phyloP scores from a whole-genome alignment of 2,329 filamentous ascomycete genomes.

The Botrytis squamosa region DNA sequence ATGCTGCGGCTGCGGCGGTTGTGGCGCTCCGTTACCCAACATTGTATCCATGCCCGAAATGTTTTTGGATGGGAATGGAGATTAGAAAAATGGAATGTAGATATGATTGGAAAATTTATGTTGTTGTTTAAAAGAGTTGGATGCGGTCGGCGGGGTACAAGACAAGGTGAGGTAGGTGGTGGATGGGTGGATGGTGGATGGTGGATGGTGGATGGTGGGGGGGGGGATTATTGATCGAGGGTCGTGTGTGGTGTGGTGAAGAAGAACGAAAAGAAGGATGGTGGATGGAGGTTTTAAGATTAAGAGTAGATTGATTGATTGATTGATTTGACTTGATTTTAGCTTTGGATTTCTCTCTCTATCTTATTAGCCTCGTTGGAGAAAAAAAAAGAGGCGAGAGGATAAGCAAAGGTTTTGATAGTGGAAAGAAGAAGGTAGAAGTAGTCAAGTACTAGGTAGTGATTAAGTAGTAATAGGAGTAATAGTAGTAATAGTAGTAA shows the following conservation, averaged over 20 bases:
- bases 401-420: neutral
- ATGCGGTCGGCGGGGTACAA: constrained; percentile 14
- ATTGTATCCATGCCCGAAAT: constrained; percentile 18
- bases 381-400: constrained; percentile 7
- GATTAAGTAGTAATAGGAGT: neutral
- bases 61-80: neutral
- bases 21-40: constrained; percentile 19
- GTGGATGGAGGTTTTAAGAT: no score
- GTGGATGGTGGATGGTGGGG: neutral
- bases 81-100: neutral
- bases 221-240: neutral
- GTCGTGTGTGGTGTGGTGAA: neutral
- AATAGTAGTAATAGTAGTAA: no score
- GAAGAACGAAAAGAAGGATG: neutral
- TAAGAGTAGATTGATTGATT: neutral
- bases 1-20: constrained; percentile 20
- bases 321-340: neutral
- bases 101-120: neutral
- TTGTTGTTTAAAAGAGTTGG: neutral
- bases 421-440: neutral
- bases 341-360: neutral
- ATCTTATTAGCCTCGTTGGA: neutral
- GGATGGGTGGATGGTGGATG: neutral
- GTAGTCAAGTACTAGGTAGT: neutral
- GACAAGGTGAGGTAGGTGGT: neutral